These are phyloP conservation scores for Passiflora organensis DNA, from an alignment of 345 rosid species.

Conservation along the genomic window DNA sequence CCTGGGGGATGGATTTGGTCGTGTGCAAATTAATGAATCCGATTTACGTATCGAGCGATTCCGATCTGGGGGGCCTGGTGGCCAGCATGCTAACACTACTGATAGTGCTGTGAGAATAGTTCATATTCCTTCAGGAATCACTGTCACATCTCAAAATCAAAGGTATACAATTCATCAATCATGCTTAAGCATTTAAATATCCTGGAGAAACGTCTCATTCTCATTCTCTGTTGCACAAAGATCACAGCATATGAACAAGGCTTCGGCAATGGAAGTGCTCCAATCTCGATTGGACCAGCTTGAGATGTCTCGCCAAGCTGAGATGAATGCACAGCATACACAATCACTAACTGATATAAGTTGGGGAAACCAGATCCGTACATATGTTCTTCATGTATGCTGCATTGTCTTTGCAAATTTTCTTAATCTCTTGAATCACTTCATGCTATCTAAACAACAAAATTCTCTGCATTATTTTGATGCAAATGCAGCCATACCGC, in stretches of 20 bases:
- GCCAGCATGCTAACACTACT: constrained; percentile 86
- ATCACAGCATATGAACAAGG: constrained; percentile 89
- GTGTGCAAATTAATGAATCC: constrained; percentile 79
- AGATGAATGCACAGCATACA: constrained; percentile 84
- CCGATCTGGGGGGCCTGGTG: constrained; percentile 91
- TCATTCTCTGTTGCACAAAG: constrained; percentile 23
- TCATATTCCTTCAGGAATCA: constrained; percentile 88
- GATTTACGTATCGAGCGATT: constrained; percentile 86
- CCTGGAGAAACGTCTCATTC: neutral
- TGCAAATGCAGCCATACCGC: constrained; percentile 65
- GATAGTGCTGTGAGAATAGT: constrained; percentile 93
- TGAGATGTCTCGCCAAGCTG: constrained; percentile 83
- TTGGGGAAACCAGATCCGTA: constrained; percentile 94
- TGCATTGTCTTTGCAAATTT: neutral
- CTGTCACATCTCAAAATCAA: constrained; percentile 90
- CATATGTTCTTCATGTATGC: constrained; percentile 85
- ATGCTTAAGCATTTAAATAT: constrained; percentile 3
- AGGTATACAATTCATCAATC: constrained; percentile 35
- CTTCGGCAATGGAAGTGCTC: constrained; percentile 91
- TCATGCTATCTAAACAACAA: neutral
- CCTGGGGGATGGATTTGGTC: constrained; percentile 64
- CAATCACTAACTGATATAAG: constrained; percentile 85
- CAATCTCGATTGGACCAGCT: constrained; percentile 91
- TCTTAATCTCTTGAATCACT: constrained; percentile 1
- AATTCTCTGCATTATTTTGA: neutral